Conservation (phyloP, 2,329 filamentous ascomycete species). For the Tympanopsis confertula region DNA sequence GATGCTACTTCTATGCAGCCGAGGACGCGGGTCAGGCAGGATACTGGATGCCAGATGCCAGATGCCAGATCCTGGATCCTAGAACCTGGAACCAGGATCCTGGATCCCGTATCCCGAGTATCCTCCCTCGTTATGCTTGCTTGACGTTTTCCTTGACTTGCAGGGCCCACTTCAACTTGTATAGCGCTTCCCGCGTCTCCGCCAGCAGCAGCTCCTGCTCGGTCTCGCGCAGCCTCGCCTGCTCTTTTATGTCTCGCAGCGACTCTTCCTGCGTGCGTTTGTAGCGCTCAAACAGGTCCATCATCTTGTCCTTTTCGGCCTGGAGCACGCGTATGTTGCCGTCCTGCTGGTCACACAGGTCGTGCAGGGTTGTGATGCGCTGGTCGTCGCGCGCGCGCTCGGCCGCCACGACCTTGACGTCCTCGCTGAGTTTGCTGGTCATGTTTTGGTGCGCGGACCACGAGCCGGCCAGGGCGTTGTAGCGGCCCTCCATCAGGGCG, state of each 20-base stretch:
- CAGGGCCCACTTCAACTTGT: constrained; percentile 64
- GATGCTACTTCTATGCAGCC: too few species aligned
- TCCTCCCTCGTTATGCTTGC: constrained; percentile 31
- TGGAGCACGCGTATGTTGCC: constrained; percentile 50
- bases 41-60: too few species aligned
- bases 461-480: constrained; percentile 41
- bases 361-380: constrained; percentile 51
- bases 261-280: constrained; percentile 51
- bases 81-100: background rate
- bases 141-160: constrained; percentile 51
- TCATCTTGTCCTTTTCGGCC: constrained; percentile 51
- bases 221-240: constrained; percentile 43
- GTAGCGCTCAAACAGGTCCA: constrained; percentile 49
- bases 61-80: background rate
- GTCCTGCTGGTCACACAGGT: constrained; percentile 64
- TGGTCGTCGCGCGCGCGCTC: constrained; percentile 48
- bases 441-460: constrained; percentile 49
- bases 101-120: background rate
- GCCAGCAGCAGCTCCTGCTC: constrained; percentile 48
- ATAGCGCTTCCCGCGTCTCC: constrained; percentile 46
- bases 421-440: constrained; percentile 29
- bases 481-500: constrained; percentile 57
- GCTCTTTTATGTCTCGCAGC: constrained; percentile 44
- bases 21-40: too few species aligned
- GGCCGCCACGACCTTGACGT: constrained; percentile 41